These are phyloP conservation scores for Lichtheimia ornata DNA, from an alignment of 371 early-diverging fungal species.

Conservation along the genomic window DNA sequence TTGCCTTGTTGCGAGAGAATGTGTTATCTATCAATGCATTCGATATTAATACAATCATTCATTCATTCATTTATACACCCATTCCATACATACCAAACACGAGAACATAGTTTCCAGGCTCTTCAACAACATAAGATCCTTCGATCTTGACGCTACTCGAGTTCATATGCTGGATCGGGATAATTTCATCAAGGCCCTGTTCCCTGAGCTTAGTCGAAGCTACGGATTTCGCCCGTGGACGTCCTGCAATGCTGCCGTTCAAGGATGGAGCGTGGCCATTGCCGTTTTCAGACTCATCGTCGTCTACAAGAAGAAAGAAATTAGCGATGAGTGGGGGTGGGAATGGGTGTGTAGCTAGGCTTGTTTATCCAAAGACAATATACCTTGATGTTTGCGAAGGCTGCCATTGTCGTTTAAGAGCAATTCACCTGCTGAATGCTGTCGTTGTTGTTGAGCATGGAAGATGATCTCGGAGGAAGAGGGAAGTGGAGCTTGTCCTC, in stretches of 20 bases:
- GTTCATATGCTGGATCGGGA: conserved; percentile 34
- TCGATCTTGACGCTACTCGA: conserved; percentile 26
- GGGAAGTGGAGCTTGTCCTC: conserved; percentile 20
- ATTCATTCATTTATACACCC: too few species aligned
- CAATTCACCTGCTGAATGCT: conserved; percentile 21
- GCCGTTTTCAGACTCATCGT: conserved; percentile 9
- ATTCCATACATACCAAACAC: conserved; percentile 33
- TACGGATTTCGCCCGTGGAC: conserved; percentile 24
- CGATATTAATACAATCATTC: too few species aligned
- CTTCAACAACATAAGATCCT: conserved; percentile 33
- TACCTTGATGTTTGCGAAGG: conserved; percentile 3
- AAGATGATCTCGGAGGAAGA: conserved; percentile 25
- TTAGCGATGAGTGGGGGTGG: neutral
- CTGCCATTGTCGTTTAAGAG: conserved; percentile 3
- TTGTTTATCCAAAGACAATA: neutral
- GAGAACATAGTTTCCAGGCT: conserved; percentile 43
- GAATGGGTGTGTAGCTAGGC: neutral
- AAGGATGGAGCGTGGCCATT: neutral
- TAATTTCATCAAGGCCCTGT: conserved; percentile 26
- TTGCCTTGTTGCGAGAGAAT: conserved; percentile 87
- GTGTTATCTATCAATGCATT: conserved; percentile 69
- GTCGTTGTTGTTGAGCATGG: conserved; percentile 23
- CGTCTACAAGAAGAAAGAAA: conserved; percentile 5
- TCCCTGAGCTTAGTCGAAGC: conserved; percentile 25
- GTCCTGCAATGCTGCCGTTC: neutral